A percentile compares a stretch with the other conserved stretches of the same genome.
Conservation (phyloP, 768 basidiomycete species). For the Xerocomellus chrysenteron region DNA sequence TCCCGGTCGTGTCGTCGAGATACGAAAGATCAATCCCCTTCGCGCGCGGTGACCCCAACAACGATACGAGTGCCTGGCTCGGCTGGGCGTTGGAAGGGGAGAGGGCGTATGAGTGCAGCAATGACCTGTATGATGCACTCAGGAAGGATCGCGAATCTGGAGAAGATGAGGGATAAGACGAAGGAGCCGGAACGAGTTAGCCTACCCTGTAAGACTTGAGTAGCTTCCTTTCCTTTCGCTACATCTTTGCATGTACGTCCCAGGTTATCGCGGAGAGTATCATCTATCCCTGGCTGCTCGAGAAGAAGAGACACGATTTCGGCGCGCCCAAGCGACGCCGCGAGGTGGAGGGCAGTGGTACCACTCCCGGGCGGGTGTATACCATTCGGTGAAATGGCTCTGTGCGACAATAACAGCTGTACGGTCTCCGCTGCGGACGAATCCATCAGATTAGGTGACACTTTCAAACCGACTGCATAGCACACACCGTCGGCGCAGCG, state of each 20-base stretch:
- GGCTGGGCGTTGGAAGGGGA: conserved; percentile 48
- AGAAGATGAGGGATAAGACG: conserved; percentile 3
- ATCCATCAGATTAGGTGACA: conserved; percentile 1
- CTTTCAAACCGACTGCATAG: neutral
- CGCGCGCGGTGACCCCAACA: conserved; percentile 69
- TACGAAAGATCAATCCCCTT: conserved; percentile 75
- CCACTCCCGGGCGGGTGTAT: conserved; percentile 72
- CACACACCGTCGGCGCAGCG: conserved; percentile 73
- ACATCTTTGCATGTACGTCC: conserved; percentile 72
- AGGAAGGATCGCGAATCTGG: conserved; percentile 77
- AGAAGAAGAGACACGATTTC: conserved; percentile 77
- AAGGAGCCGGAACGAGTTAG: neutral
- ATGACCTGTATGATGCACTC: conserved; percentile 70
- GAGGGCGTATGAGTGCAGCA: conserved; percentile 71
- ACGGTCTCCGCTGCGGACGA: conserved; percentile 59
- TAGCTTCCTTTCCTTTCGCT: conserved; percentile 64
- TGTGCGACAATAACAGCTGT: conserved; percentile 63
- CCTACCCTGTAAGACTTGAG: conserved; percentile 69
- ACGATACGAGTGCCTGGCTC: conserved; percentile 45
- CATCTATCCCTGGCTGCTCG: conserved; percentile 78
- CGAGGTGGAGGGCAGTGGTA: conserved; percentile 69
- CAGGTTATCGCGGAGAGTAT: conserved; percentile 64
- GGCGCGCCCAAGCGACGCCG: conserved; percentile 66
- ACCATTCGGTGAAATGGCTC: conserved; percentile 78
- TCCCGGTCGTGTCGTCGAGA: conserved; percentile 75